Conservation (phyloP, 2,329 filamentous ascomycete genomes). For the Beauveria sp. region DNA sequence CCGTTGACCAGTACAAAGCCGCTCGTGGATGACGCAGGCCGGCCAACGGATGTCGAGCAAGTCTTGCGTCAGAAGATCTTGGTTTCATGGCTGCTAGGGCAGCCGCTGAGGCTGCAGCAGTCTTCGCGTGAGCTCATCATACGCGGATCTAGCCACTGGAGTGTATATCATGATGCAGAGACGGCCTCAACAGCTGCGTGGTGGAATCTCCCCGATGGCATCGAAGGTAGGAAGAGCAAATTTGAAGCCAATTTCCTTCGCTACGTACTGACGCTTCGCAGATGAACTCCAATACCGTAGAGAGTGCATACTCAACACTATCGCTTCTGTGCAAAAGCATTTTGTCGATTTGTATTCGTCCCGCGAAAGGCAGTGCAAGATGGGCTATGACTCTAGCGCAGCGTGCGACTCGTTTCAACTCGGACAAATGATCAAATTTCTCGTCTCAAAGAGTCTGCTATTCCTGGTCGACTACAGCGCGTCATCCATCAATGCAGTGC, state of each 20-base stretch:
- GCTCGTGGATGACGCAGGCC: conserved; percentile 28
- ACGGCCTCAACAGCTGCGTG: conserved; percentile 41
- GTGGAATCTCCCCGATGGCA: conserved; percentile 63
- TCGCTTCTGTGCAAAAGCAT: conserved; percentile 61
- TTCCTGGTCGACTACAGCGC: conserved; percentile 50
- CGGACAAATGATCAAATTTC: conserved; percentile 68
- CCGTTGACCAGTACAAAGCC: conserved; percentile 36
- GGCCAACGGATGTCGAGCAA: conserved; percentile 48
- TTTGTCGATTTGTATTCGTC: conserved; percentile 62
- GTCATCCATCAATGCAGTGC: conserved; percentile 35
- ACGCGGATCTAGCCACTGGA: conserved; percentile 56
- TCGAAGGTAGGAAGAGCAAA: conserved; percentile 49
- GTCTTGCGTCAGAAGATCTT: conserved; percentile 61
- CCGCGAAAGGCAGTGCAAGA: conserved; percentile 58
- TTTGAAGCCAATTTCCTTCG: not conserved
- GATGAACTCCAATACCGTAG: conserved; percentile 61
- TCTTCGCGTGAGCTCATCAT: conserved; percentile 60
- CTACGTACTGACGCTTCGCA: conserved; percentile 19
- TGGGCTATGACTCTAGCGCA: conserved; percentile 65
- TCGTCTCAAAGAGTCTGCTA: conserved; percentile 53
- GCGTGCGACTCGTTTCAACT: conserved; percentile 74
- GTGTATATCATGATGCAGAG: conserved; percentile 25
- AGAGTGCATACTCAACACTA: conserved; percentile 57
- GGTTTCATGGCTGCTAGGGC: conserved; percentile 57
- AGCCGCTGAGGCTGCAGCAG: conserved; percentile 50